Evolutionary conservation across 352 stramenopile species (phyloP), one percentile per base, ranked within the genome.

Genomic region (Phytophthora niederhauseri): DNA sequence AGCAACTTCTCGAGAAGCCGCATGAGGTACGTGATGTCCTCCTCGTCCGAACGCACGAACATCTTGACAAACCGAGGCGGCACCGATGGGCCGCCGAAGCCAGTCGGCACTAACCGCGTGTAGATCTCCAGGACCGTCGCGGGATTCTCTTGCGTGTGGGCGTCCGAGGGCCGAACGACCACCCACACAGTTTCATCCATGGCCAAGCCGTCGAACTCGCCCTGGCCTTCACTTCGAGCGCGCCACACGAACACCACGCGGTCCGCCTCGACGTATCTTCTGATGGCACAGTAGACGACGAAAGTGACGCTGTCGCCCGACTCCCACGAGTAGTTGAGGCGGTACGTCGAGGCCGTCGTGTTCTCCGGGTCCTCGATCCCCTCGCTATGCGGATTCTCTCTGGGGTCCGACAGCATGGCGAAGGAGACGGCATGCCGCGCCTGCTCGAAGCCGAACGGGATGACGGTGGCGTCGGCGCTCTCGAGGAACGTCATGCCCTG

Each of bases 141-240:
- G 20, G 51, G 46, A 26, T 69, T 64, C 2, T 64, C 51, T 15
- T 64, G 9, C 31, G 54, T 57, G 20, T 70, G 61, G 20, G 43
- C 34, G 14, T 66, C 51, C 0, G 61, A 72, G 30, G 66, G 52
- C 7, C 67, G 71, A 9, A 75, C 55, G 8, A 75, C 61, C 26
- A 79, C 75, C 81, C 79, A 90, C 20, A 80, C 75, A 0, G 79
- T 90, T 52, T 87, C 80, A 51, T 88, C 73, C 62, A 81, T 84
- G 46, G 76, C 77, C 60, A 87, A 69, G 0, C 70, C 73, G 53
- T 77, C 76, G 38, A 76, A 76, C 60, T 62, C 56, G 22, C 72
- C 59, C 45, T 80, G 74, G 24, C 77, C 75, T 62, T 87, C 72
- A n/a, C 65, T 76, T 6, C 77, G 62, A 7, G 67, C 70, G 4